Conservation (phyloP, 129 eudicot genomes). For the Artemisia tridentata region DNA sequence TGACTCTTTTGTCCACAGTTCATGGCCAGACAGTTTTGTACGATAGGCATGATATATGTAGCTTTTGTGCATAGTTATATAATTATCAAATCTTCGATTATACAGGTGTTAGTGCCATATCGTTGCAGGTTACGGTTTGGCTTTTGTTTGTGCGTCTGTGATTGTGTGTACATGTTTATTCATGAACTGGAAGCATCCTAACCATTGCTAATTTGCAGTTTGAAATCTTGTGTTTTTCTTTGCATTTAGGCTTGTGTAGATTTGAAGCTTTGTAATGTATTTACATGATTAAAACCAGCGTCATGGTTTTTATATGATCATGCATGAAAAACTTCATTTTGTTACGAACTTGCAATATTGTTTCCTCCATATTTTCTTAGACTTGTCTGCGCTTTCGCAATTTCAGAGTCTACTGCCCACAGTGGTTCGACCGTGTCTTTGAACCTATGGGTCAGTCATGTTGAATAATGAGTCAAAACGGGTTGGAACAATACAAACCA, state of each 20-base stretch:
- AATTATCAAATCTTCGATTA: conserved; percentile 14
- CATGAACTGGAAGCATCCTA: background rate
- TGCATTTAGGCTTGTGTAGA: background rate
- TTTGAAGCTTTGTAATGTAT: too few species aligned
- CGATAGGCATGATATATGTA: conserved; percentile 19
- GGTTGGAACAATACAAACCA: too few species aligned
- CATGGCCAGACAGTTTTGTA: conserved; percentile 25
- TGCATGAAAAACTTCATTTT: too few species aligned
- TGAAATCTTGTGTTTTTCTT: background rate
- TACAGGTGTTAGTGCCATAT: conserved; percentile 17
- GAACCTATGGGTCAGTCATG: too few species aligned
- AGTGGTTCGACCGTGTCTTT: too few species aligned
- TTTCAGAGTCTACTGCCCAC: too few species aligned
- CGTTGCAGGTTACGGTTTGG: background rate
- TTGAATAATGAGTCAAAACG: background rate
- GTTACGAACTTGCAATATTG: too few species aligned
- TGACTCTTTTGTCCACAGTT: conserved; percentile 8
- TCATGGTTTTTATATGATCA: too few species aligned
- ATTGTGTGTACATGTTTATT: background rate
- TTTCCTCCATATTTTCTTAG: too few species aligned
- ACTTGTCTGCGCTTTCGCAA: too few species aligned
- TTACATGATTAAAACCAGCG: too few species aligned
- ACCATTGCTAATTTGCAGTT: conserved; percentile 10
- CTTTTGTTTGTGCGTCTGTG: background rate
- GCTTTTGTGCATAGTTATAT: conserved; percentile 23